Percentiles rank a stretch among this genome's conserved stretches.
Evolutionary conservation across 148 eudicot genomes (phyloP).

Genomic region (Spergularia marina): DNA sequence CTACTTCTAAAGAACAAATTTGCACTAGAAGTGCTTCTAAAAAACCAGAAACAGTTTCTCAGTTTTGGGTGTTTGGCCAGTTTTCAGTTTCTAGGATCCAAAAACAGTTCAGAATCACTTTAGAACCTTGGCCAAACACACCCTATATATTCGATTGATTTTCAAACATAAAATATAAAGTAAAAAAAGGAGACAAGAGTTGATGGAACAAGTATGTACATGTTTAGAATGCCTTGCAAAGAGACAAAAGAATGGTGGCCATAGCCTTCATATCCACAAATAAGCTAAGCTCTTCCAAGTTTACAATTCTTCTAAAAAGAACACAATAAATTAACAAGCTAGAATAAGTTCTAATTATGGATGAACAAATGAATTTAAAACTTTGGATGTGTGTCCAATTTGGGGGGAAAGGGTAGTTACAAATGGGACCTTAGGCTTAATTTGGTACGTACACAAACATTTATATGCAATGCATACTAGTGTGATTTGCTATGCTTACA

Average conservation of each 20-base stretch:
- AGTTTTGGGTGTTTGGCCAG: too few species aligned
- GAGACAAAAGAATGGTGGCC: conserved; percentile 7
- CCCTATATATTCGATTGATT: neutral
- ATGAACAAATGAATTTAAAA: conserved; percentile 7
- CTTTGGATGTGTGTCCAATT: conserved; percentile 8
- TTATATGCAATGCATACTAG: neutral
- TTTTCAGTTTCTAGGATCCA: too few species aligned
- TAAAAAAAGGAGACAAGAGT: too few species aligned
- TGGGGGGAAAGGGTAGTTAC: conserved; percentile 10
- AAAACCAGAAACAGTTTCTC: too few species aligned
- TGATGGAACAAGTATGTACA: neutral
- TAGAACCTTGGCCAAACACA: too few species aligned
- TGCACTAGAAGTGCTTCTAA: too few species aligned
- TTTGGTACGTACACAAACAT: neutral
- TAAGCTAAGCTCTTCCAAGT: neutral
- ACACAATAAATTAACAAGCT: conserved; percentile 1
- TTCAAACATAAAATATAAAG: too few species aligned
- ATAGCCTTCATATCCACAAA: neutral
- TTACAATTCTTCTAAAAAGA: neutral
- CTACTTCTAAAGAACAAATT: too few species aligned
- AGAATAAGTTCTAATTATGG: neutral
- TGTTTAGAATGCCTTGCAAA: neutral
- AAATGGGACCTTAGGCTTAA: conserved; percentile 10
- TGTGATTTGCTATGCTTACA: neutral
- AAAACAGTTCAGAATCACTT: too few species aligned